Base-by-base conservation (phyloP, 176 grass and related monocot species). In the Guadua angustifolia region DNA sequence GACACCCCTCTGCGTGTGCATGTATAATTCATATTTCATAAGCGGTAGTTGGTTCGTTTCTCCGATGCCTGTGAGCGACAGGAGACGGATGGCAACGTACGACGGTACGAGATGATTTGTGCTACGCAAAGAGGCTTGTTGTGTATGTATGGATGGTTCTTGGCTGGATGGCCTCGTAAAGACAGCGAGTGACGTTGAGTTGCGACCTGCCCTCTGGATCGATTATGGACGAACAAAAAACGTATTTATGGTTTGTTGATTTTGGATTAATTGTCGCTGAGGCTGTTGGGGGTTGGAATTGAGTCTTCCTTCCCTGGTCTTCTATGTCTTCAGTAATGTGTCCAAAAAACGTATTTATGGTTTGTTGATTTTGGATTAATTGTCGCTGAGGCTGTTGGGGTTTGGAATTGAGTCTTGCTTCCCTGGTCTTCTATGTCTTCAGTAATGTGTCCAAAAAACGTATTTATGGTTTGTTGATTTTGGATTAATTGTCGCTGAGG, bases 181-280 rank as follows among this genome's bases (percentile, higher is more conserved):
- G 76, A n/a, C n/a, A 11, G 44, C 11, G 44, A 45, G 77, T 86
- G 84, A 73, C 67, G 66, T 63, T 44, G 84, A 86, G 76, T 4
- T 5, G 36, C 56, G 69, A 73, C 33, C 76, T 65, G 84, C 56
- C 8, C 1, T 1, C 8, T 72, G 3, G 67, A 44, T 15, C 2
- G 42, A 71, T 22, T 71, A 7, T 14, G 50, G 7, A 9, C 29
- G 4, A 18, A 9, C 5, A 1, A 42, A 42, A 25, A 4, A 47
- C 32, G 45, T 18, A 26, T 21, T 38, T 39, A 19, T 32, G 62
- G 62, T 33, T 51, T 73, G 70, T 51, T 73, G 70, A 15, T 29
- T 62, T 26, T 60, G 10, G 57, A 60, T 10, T 7, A 19, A n/a
- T 4, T 57, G 55, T n/a, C 19, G 19, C 21, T 9, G 2, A 10